phyloP scores from a whole-genome alignment of 192 early-diverging fungal species.

The Mortierella antarctica region DNA sequence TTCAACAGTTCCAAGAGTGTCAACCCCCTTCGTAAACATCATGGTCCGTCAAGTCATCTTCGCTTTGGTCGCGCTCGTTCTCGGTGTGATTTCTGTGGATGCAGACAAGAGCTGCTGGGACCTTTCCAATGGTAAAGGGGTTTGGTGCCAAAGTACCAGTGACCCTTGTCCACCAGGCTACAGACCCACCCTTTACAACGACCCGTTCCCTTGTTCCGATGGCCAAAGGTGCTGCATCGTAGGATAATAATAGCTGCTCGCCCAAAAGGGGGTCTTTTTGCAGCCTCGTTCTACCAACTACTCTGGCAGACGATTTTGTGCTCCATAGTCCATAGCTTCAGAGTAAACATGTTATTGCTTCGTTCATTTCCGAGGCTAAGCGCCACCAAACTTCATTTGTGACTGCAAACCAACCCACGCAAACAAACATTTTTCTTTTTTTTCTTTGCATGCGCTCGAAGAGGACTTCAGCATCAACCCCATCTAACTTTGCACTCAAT shows the following conservation, averaged over 20 bases:
- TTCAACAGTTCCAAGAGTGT: neutral
- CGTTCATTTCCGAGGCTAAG: no score
- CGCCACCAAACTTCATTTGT: neutral
- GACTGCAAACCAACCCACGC: neutral
- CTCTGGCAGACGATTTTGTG: neutral
- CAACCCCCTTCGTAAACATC: neutral
- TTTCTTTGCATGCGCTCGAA: neutral
- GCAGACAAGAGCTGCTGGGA: neutral
- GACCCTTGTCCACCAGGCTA: neutral
- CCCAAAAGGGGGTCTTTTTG: neutral
- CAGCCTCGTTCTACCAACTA: neutral
- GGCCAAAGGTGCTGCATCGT: conserved; percentile 6
- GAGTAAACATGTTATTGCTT: no score
- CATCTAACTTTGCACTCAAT: neutral
- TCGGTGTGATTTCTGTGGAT: conserved; percentile 1
- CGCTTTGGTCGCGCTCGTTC: conserved; percentile 10
- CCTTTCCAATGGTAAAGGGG: conserved; percentile 1
- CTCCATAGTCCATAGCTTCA: no score
- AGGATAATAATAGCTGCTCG: conserved; percentile 6
- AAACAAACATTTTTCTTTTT: conserved; percentile 28
- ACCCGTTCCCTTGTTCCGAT: neutral
- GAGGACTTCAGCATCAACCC: neutral
- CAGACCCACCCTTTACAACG: neutral
- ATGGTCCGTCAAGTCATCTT: conserved; percentile 10
- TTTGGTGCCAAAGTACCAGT: conserved; percentile 2